phyloP scores from a whole-genome alignment of 2,329 filamentous ascomycete genomes.

The Phaeophleospora eucalypticola region DNA sequence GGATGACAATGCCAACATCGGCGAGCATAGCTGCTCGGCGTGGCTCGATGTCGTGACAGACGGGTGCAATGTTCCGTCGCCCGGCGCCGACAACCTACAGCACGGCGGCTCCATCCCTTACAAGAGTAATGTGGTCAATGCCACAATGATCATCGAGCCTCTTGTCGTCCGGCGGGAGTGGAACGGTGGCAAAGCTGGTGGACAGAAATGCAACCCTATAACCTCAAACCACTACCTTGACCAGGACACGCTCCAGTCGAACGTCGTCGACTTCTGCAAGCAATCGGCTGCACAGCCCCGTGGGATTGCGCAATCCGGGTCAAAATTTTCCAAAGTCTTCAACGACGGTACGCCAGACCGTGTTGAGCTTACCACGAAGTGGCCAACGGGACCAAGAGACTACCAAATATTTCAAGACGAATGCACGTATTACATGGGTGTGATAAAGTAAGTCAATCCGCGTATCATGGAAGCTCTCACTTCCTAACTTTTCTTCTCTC shows the following conservation, averaged over 20 bases:
- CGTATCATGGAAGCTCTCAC: not conserved
- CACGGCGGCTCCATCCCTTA: conserved; percentile 7
- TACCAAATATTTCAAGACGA: conserved; percentile 10
- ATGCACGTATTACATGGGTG: conserved; percentile 8
- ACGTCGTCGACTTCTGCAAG: conserved; percentile 7
- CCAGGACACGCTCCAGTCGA: conserved; percentile 3
- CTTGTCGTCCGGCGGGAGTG: conserved; percentile 6
- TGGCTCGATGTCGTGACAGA: conserved; percentile 10
- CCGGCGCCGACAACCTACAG: conserved; percentile 2
- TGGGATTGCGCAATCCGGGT: conserved; percentile 1
- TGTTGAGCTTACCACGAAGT: conserved; percentile 2
- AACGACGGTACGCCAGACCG: conserved; percentile 5
- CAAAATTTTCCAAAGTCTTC: conserved; percentile 1
- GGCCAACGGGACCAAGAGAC: conserved; percentile 5
- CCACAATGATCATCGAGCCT: conserved; percentile 6
- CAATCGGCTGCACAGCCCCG: not conserved
- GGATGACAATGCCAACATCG: conserved; percentile 3
- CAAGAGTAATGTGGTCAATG: conserved; percentile 1
- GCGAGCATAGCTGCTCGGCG: conserved; percentile 5
- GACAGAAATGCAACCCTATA: conserved; percentile 6
- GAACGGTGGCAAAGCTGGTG: not conserved
- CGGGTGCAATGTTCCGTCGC: conserved; percentile 2
- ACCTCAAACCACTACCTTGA: conserved; percentile 4
- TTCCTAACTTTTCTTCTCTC: not conserved
- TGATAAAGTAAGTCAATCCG: conserved; percentile 2